Conservation (phyloP, 2,329 filamentous ascomycete species). For the Tolypocladium sp. region DNA sequence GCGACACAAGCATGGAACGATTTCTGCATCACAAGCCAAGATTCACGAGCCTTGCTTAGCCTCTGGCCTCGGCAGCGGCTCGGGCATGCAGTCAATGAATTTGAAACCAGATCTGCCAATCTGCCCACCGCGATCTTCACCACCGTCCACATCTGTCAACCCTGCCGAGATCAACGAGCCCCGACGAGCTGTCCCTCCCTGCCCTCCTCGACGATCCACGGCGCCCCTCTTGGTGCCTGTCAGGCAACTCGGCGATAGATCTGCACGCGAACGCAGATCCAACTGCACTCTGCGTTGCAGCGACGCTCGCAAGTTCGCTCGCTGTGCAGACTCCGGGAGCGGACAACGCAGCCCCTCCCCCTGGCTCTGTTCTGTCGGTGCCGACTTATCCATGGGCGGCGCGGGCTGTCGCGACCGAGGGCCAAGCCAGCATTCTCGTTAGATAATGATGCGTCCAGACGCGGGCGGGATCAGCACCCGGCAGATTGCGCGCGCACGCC, state of each 20-base stretch:
- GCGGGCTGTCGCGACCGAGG: not conserved
- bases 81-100: not conserved
- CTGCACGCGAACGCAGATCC: not conserved
- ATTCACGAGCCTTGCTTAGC: not conserved
- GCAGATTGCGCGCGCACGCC: not conserved
- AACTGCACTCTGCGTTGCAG: not conserved
- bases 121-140: not conserved
- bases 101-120: not conserved
- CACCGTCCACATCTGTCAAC: not conserved
- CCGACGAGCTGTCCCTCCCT: not conserved
- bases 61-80: not conserved
- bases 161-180: not conserved
- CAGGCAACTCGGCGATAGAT: not conserved
- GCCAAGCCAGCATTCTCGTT: not conserved
- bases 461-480: not conserved
- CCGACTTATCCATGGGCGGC: constrained; percentile 3
- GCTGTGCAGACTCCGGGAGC: not conserved
- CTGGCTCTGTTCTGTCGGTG: not conserved
- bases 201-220: too few relatives aligned
- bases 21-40: not conserved
- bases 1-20: too few relatives aligned
- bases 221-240: not conserved
- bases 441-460: not conserved
- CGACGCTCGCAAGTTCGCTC: not conserved
- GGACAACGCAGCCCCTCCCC: not conserved